phyloP scores from a whole-genome alignment of 2,329 filamentous ascomycete species.

The Fusarium pseudoanthophilum region DNA sequence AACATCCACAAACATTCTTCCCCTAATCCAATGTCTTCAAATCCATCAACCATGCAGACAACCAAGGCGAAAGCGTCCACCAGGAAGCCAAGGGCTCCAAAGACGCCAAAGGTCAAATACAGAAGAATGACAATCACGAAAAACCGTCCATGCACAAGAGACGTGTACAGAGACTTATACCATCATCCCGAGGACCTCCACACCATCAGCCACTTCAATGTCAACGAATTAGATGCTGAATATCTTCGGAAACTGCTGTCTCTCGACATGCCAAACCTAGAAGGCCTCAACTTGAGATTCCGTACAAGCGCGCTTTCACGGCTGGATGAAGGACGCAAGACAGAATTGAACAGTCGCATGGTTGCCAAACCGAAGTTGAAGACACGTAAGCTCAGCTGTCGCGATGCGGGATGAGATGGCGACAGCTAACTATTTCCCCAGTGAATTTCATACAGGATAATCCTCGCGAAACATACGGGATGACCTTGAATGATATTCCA shows the following conservation, averaged over 20 bases:
- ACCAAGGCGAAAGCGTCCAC: accelerated
- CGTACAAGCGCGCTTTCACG: neutral
- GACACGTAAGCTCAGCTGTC: neutral
- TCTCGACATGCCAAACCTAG: neutral
- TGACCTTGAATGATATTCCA: neutral
- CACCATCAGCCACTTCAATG: neutral
- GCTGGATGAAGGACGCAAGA: neutral
- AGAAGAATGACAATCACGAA: neutral
- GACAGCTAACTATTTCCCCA: accelerated
- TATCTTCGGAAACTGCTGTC: accelerated
- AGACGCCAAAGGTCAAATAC: neutral
- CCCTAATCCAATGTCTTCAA: neutral
- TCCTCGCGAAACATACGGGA: accelerated
- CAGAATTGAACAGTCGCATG: neutral
- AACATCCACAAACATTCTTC: no score
- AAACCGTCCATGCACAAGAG: neutral
- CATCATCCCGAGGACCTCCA: neutral
- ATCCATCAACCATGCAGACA: neutral
- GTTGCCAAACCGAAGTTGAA: accelerated
- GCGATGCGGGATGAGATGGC: accelerated
- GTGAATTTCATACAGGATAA: neutral
- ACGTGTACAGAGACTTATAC: neutral
- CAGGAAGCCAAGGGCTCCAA: accelerated
- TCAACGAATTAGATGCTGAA: neutral
- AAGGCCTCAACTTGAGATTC: neutral